These are phyloP conservation scores for Trypanosoma theileri DNA, from an alignment of 208 protist species.

Conservation along the genomic window DNA sequence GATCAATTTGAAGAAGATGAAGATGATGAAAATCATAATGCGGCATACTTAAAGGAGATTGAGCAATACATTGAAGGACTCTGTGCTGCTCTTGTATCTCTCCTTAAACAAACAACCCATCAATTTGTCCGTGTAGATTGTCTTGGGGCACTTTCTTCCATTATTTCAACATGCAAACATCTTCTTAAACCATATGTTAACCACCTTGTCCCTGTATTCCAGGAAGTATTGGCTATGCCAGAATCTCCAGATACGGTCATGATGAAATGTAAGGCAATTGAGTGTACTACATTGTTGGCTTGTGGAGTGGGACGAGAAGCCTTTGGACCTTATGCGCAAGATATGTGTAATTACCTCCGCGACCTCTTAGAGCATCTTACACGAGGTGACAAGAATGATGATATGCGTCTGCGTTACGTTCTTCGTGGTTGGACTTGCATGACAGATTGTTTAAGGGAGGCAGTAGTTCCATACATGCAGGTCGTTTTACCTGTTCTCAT, in stretches of 20 bases:
- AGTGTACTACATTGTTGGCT: constrained; percentile 84
- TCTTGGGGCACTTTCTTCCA: constrained; percentile 69
- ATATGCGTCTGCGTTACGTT: constrained; percentile 70
- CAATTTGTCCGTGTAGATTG: constrained; percentile 66
- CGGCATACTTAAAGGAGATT: constrained; percentile 29
- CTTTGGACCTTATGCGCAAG: constrained; percentile 65
- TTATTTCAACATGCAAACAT: constrained; percentile 61
- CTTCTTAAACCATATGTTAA: constrained; percentile 59
- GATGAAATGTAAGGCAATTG: constrained; percentile 84
- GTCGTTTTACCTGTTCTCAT: constrained; percentile 75
- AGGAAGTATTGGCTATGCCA: constrained; percentile 65
- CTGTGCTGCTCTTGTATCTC: constrained; percentile 55
- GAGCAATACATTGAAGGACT: constrained; percentile 62
- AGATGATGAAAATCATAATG: constrained; percentile 65
- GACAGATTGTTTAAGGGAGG: constrained; percentile 80
- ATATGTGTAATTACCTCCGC: constrained; percentile 77
- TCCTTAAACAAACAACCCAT: constrained; percentile 46
- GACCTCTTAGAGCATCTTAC: constrained; percentile 31
- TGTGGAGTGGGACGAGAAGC: constrained; percentile 70
- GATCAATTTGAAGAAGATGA: constrained; percentile 54
- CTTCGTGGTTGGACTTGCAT: constrained; percentile 90
- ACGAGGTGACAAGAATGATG: constrained; percentile 53
- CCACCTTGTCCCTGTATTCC: constrained; percentile 71
- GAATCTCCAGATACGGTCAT: constrained; percentile 58
- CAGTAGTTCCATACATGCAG: constrained; percentile 72